These are phyloP conservation scores for Mucor piriformis DNA, from an alignment of 371 early-diverging fungal genomes.

Conservation along the genomic window DNA sequence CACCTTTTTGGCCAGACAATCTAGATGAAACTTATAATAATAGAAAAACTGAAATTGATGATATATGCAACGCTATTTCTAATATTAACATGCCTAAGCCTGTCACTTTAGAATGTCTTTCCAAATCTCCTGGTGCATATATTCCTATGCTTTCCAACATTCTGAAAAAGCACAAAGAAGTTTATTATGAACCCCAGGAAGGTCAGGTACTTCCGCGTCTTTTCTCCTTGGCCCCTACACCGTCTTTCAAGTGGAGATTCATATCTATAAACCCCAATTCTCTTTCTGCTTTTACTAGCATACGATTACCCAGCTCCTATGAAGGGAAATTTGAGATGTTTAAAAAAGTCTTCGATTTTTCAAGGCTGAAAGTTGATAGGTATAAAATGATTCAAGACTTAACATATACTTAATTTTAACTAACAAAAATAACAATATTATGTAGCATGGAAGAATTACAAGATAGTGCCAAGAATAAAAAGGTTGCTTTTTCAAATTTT, in stretches of 20 bases:
- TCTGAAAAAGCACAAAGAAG: not conserved
- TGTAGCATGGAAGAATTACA: not conserved
- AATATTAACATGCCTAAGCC: slow-evolving; percentile 7
- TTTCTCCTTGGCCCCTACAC: not conserved
- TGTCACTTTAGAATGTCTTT: slow-evolving; percentile 3
- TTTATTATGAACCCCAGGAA: not conserved
- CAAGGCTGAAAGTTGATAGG: slow-evolving; percentile 3
- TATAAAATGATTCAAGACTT: slow-evolving; percentile 1
- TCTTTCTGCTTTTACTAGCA: slow-evolving; percentile 7
- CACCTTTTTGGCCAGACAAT: slow-evolving; percentile 6
- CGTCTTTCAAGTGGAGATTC: slow-evolving; percentile 11
- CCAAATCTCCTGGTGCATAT: not conserved
- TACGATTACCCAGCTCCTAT: not conserved
- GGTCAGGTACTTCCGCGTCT: not conserved
- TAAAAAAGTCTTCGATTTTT: slow-evolving; percentile 2
- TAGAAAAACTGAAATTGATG: slow-evolving; percentile 3
- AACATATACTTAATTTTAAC: too few species aligned
- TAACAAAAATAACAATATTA: not conserved
- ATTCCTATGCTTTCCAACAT: slow-evolving; percentile 1
- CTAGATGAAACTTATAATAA: slow-evolving; percentile 7
- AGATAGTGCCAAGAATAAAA: not conserved
- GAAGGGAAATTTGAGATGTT: slow-evolving; percentile 6
- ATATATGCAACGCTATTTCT: not conserved
- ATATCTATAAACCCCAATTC: not conserved
- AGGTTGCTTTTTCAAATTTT: slow-evolving; percentile 3